Evolutionary conservation across 768 basidiomycete species (phyloP).

Genomic region (Boletales sp.): DNA sequence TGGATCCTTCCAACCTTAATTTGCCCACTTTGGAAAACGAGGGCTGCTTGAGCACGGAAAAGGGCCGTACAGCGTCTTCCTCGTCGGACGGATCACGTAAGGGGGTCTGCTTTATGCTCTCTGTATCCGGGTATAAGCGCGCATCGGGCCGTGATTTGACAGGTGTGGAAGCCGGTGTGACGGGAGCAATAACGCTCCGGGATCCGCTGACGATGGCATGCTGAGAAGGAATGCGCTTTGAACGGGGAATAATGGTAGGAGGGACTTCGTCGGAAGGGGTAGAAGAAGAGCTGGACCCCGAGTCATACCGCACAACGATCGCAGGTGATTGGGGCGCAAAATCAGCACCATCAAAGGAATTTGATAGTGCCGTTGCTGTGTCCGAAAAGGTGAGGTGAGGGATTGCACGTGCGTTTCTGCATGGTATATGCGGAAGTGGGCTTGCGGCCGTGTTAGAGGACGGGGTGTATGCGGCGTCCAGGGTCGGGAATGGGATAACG

Average conservation of each 20-base stretch:
- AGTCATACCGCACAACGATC: constrained; percentile 19
- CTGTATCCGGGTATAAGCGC: constrained; percentile 13
- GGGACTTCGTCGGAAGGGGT: constrained; percentile 33
- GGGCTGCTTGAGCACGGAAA: constrained; percentile 23
- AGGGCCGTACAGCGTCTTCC: constrained; percentile 19
- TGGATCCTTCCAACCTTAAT: constrained; percentile 23
- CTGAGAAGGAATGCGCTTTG: constrained; percentile 34
- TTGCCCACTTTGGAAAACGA: constrained; percentile 18
- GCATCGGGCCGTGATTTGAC: constrained; percentile 15
- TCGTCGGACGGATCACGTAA: constrained; percentile 31
- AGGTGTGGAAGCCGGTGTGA: constrained; percentile 41
- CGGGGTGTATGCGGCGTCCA: constrained; percentile 25
- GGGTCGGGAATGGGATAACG: constrained; percentile 25
- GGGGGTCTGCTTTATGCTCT: constrained; percentile 8
- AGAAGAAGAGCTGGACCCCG: constrained; percentile 34
- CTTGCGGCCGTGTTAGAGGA: constrained; percentile 53
- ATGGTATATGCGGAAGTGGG: constrained; percentile 63
- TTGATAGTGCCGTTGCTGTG: constrained; percentile 4
- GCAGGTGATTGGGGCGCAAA: constrained; percentile 2
- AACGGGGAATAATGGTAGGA: constrained; percentile 36
- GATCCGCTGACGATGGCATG: constrained; percentile 19
- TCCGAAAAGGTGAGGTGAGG: constrained; percentile 12
- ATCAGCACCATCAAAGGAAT: constrained; percentile 4
- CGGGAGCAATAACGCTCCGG: constrained; percentile 33
- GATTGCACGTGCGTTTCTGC: constrained; percentile 34